Evolutionary conservation across 345 rosid species (phyloP).

Genomic region (Corymbia maculata): DNA sequence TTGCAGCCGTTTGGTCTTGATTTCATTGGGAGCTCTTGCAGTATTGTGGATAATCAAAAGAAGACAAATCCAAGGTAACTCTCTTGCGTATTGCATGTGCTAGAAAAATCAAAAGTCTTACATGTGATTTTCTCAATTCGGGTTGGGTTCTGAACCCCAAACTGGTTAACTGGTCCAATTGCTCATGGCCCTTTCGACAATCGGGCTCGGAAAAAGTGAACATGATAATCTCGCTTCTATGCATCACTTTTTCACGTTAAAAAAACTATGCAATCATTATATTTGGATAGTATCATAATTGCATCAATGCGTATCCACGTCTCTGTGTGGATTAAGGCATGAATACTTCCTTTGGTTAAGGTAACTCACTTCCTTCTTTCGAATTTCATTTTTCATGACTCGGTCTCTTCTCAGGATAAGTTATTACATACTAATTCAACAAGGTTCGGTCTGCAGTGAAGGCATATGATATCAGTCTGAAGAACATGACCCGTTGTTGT

Average conservation of each 20-base stretch:
- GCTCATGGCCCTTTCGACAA: background rate
- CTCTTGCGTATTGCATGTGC: background rate
- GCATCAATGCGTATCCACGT: background rate
- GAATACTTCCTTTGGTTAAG: background rate
- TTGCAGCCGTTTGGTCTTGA: constrained; percentile 10
- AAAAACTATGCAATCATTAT: background rate
- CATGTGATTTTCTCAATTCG: background rate
- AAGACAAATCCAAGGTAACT: background rate
- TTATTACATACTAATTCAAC: no score
- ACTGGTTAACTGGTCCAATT: background rate
- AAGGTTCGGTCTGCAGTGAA: no score
- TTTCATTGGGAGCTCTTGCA: constrained; percentile 3
- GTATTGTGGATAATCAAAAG: constrained; percentile 11
- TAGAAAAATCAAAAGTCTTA: background rate
- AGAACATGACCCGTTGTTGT: background rate
- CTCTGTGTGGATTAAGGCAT: background rate
- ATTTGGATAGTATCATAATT: background rate
- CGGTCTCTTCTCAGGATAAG: background rate
- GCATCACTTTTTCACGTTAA: background rate
- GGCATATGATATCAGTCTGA: background rate
- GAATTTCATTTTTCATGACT: background rate
- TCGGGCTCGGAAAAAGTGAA: background rate
- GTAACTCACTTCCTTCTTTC: background rate
- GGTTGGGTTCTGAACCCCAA: background rate
- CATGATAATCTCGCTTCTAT: background rate